Percentiles rank a stretch among this genome's conserved stretches.
Conservation (phyloP, 2,329 filamentous ascomycete species). For the Rutstroemia sp. region DNA sequence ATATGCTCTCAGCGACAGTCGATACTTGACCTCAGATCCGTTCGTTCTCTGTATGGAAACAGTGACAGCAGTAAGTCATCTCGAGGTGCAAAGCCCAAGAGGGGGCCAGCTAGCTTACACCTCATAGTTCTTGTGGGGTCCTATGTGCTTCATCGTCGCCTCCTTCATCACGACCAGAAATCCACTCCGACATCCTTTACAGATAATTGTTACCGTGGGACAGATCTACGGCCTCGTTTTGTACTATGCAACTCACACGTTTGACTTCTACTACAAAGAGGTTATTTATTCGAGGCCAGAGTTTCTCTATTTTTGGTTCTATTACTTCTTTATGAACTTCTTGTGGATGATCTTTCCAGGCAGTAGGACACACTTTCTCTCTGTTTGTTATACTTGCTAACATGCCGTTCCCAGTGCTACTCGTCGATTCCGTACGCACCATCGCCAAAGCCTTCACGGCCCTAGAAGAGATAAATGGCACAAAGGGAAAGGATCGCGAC, state of each 20-base stretch:
- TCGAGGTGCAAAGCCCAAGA: background rate
- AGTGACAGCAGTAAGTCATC: slow-evolving; percentile 36
- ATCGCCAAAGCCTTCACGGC: slow-evolving; percentile 32
- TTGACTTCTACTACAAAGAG: slow-evolving; percentile 40
- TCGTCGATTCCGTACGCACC: slow-evolving; percentile 32
- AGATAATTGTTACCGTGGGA: slow-evolving; percentile 33
- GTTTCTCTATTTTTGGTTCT: slow-evolving; percentile 54
- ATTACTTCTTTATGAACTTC: slow-evolving; percentile 54
- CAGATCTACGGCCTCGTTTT: slow-evolving; percentile 48
- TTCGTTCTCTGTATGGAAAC: slow-evolving; percentile 51
- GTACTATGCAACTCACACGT: slow-evolving; percentile 53
- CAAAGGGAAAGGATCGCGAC: background rate
- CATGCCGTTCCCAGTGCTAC: slow-evolving; percentile 20
- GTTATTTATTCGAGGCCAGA: slow-evolving; percentile 51
- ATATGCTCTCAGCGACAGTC: slow-evolving; percentile 48
- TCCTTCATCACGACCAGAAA: slow-evolving; percentile 37
- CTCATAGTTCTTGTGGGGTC: slow-evolving; percentile 47
- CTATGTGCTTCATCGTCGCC: slow-evolving; percentile 45
- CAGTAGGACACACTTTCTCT: slow-evolving; percentile 34
- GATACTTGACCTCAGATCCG: slow-evolving; percentile 45
- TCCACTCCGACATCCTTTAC: slow-evolving; percentile 42
- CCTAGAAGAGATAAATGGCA: slow-evolving; percentile 23
- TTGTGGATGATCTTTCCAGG: slow-evolving; percentile 53
- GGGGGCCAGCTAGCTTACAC: background rate
- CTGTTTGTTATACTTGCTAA: background rate